phyloP scores from a whole-genome alignment of 306 rosid species.

The Ziziphus jujuba region DNA sequence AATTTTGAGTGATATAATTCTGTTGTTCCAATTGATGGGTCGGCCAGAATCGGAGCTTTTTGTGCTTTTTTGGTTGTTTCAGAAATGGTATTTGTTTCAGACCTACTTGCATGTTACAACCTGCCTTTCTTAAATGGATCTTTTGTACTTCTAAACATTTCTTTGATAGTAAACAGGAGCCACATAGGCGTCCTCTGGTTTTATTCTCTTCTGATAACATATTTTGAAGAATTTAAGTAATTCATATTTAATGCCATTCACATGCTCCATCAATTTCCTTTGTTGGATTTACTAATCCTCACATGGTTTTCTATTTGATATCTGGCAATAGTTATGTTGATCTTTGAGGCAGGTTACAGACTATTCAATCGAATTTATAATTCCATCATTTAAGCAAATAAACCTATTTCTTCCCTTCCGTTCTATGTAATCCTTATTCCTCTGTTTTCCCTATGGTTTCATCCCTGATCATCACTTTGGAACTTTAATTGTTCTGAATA shows the following conservation, averaged over 20 bases:
- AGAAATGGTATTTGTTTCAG: too few relatives aligned
- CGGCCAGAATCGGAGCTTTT: too few relatives aligned
- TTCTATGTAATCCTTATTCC: too few relatives aligned
- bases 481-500: background rate
- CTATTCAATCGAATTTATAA: too few relatives aligned
- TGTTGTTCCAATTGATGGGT: too few relatives aligned
- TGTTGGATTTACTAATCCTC: background rate
- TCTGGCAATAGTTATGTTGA: background rate
- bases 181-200: background rate
- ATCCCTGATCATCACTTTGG: background rate
- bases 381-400: background rate
- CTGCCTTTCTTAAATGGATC: too few relatives aligned
- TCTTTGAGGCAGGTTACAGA: background rate
- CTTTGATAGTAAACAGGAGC: background rate
- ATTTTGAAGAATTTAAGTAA: background rate
- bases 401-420: background rate
- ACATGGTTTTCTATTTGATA: background rate
- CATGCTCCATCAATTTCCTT: background rate
- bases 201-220: background rate
- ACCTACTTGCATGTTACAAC: too few relatives aligned
- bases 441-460: too few relatives aligned
- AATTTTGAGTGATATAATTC: too few relatives aligned
- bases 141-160: too few relatives aligned
- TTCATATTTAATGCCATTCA: background rate
- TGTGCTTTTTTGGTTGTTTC: too few relatives aligned